Conservation (phyloP, 805 yeast species). For the Teunomyces stri region DNA sequence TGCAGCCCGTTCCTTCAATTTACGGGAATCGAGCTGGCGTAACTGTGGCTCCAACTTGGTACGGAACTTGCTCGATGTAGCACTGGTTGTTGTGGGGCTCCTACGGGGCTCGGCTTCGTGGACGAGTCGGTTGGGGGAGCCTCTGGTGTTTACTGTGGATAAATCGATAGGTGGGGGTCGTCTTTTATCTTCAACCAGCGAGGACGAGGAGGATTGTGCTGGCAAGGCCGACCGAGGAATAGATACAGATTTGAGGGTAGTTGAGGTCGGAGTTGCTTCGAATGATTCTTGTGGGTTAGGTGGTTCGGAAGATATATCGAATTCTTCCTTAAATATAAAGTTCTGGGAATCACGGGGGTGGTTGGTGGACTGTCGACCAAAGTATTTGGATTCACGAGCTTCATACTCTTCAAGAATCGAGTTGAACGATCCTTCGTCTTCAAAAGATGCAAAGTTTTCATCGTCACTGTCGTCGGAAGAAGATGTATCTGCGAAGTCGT, state of each 20-base stretch:
- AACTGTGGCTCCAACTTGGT: slow-evolving; percentile 11
- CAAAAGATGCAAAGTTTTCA: slow-evolving; percentile 13
- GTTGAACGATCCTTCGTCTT: slow-evolving; percentile 27
- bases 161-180: slow-evolving; percentile 5
- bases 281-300: slow-evolving; percentile 1
- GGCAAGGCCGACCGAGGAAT: slow-evolving; percentile 4
- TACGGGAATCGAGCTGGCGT: slow-evolving; percentile 6
- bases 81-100: slow-evolving; percentile 6
- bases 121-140: slow-evolving; percentile 8
- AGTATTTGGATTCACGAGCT: slow-evolving; percentile 8
- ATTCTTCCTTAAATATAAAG: slow-evolving; percentile 29
- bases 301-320: slow-evolving; percentile 17
- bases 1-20: slow-evolving; percentile 8
- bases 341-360: slow-evolving; percentile 6
- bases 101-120: slow-evolving; percentile 1
- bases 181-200: slow-evolving; percentile 6
- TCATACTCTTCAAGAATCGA: slow-evolving; percentile 31
- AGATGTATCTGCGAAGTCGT: slow-evolving; percentile 42
- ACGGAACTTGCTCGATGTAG: slow-evolving; percentile 10
- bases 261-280: neutral
- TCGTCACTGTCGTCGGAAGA: slow-evolving; percentile 10
- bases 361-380: slow-evolving; percentile 11
- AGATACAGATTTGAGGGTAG: slow-evolving; percentile 2
- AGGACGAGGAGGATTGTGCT: slow-evolving; percentile 1
- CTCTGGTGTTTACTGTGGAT: slow-evolving; percentile 4